A percentile compares a stretch with the other conserved stretches of the same genome.
Conservation (phyloP, 1,284 basidiomycete genomes). For the Rhodotorula sp. region DNA sequence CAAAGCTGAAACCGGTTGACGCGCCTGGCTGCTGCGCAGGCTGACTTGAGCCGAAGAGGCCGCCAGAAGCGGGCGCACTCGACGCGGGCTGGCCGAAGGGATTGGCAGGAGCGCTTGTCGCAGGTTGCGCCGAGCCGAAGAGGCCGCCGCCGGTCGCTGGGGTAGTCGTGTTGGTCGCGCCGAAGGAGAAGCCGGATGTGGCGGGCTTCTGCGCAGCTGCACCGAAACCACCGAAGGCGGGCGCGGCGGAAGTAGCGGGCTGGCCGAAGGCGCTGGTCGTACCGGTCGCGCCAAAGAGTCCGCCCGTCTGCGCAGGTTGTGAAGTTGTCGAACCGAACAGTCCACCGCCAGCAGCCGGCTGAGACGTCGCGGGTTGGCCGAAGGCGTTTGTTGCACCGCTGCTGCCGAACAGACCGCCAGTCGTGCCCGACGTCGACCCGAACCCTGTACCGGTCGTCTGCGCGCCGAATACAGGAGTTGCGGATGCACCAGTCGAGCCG, state of each 20-base stretch:
- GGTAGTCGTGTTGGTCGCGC: slow-evolving; percentile 14
- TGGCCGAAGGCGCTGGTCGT: slow-evolving; percentile 38
- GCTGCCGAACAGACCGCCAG: slow-evolving; percentile 49
- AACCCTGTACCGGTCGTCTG: slow-evolving; percentile 35
- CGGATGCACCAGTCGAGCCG: slow-evolving; percentile 46
- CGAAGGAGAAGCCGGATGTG: slow-evolving; percentile 38
- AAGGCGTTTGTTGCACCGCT: slow-evolving; percentile 47
- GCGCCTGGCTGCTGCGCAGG: slow-evolving; percentile 28
- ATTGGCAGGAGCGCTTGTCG: slow-evolving; percentile 31
- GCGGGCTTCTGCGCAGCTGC: slow-evolving; percentile 43
- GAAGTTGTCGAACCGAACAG: slow-evolving; percentile 24
- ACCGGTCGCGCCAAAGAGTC: slow-evolving; percentile 24
- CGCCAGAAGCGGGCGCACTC: slow-evolving; percentile 22
- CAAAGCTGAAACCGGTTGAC: slow-evolving; percentile 36
- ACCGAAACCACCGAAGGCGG: slow-evolving; percentile 29
- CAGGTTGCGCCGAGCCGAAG: slow-evolving; percentile 42
- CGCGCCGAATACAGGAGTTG: slow-evolving; percentile 49
- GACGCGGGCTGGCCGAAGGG: slow-evolving; percentile 31
- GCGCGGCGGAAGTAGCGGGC: slow-evolving; percentile 29
- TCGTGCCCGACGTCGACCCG: slow-evolving; percentile 48
- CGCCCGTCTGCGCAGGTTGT: slow-evolving; percentile 26
- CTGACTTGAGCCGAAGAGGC: slow-evolving; percentile 29
- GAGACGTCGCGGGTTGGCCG: slow-evolving; percentile 46
- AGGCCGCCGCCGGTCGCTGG: slow-evolving; percentile 26
- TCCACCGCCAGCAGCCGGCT: slow-evolving; percentile 26